Base-by-base conservation (phyloP, 2,329 filamentous ascomycete genomes). In the Tricladium varicosporioides region DNA sequence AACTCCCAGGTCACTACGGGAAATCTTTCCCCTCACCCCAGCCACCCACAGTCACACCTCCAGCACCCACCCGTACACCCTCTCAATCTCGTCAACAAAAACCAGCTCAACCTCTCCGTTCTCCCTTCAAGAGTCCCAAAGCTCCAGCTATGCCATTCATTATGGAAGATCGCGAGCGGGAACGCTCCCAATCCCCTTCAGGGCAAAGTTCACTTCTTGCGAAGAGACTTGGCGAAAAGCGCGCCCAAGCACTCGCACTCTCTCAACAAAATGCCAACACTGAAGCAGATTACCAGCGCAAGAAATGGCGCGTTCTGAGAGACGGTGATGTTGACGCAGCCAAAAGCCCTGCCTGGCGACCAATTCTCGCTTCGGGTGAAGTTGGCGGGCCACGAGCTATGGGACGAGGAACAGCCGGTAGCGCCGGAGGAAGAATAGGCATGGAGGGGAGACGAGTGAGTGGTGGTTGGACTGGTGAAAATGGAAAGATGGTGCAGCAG, bases 181-280 rank as follows among this genome's bases (percentile, higher is more conserved):
- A 10, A 49, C 47, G 15, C 22, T 32, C 15, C 13, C 14, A 51
- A 40, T 40, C 36, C 9, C 36, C 32, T 13, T 36, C 36, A 3
- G 22, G 22, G 22, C 22, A 27, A 27, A 27, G 22, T 27, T 47
- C 52, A 9, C 40, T 48, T 9, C 27, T 48, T 19, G 51, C 22
- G 14, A 46, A 53, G 43, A n/a, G 51, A 5, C 42, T 42, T 13
- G 47, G 47, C 19, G 33, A 49, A 31, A 40, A 40, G 11, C 36
- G 36, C 9, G 11, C 10, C 5, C 36, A 40, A 40, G 11, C 11
- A 4, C 36, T 40, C 36, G 11, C 36, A 4, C 36, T 40, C 36
- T 40, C 31, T 74, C 82, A 5, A 76, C 78, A 18, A 83, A 83
- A 65, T 75, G 81, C 4, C 67, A 82, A 16, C 80, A 81, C 5